Percentiles rank a stretch among this genome's conserved stretches.
Conservation (phyloP, 129 eudicot species). For the Smallanthus sonchifolius region DNA sequence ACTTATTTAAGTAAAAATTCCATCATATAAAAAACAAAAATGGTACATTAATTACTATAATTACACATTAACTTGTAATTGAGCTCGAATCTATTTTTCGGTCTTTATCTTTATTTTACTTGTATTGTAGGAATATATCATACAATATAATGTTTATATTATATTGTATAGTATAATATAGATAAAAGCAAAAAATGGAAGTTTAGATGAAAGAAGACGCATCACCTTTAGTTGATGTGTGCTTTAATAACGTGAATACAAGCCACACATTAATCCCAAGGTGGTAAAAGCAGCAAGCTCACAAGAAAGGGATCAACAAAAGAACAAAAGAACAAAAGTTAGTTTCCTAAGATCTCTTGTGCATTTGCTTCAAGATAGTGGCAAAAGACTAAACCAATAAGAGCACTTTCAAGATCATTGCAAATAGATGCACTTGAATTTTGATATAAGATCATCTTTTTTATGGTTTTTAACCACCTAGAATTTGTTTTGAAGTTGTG, state of each 20-base stretch:
- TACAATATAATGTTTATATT: too few species aligned
- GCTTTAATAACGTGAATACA: background rate
- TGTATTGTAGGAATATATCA: too few species aligned
- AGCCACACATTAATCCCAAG: background rate
- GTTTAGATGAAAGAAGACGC: background rate
- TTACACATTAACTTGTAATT: too few species aligned
- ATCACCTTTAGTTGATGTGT: background rate
- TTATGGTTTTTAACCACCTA: too few species aligned
- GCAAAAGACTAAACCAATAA: too few species aligned
- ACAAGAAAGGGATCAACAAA: background rate
- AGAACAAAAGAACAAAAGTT: background rate
- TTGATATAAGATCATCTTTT: too few species aligned
- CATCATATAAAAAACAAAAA: background rate
- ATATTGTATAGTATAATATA: background rate
- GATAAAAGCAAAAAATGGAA: background rate
- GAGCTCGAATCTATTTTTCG: too few species aligned
- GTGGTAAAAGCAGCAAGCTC: background rate
- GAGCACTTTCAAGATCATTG: too few species aligned
- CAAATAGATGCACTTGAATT: too few species aligned
- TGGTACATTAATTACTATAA: background rate
- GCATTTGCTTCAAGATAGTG: background rate
- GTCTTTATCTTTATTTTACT: too few species aligned
- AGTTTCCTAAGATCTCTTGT: background rate
- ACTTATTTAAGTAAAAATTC: background rate
- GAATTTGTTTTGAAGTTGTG: too few species aligned